Percentiles rank a stretch among this genome's conserved stretches.
These are phyloP conservation scores for Paecilomyces sp. DNA, from an alignment of 2,329 filamentous ascomycete genomes.

Conservation along the genomic window DNA sequence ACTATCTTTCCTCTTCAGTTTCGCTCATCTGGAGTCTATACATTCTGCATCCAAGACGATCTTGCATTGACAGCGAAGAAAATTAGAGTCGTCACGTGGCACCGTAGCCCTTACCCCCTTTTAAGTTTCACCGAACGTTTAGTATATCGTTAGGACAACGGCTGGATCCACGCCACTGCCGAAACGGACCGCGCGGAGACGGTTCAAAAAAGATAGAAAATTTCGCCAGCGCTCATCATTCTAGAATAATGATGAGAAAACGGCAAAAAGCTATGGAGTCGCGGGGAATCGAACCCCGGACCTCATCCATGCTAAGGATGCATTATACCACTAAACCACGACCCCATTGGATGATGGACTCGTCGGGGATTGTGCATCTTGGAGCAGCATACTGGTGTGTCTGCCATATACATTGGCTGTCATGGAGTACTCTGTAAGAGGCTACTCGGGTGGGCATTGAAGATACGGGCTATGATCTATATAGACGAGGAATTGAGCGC, in stretches of 20 bases:
- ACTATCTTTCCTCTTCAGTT: too few relatives aligned
- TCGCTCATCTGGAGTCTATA: too few relatives aligned
- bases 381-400: too few relatives aligned
- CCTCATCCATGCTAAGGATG: slow-evolving; percentile 43
- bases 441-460: too few relatives aligned
- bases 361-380: too few relatives aligned
- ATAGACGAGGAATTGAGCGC: too few relatives aligned
- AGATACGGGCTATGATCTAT: too few relatives aligned
- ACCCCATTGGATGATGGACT: slow-evolving; percentile 13
- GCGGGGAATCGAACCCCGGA: slow-evolving; percentile 44
- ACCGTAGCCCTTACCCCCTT: not conserved
- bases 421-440: too few relatives aligned
- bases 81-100: not conserved
- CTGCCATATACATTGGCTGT: too few relatives aligned
- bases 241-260: not conserved
- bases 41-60: too few relatives aligned
- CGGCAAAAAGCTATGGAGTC: slow-evolving; percentile 26
- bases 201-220: not conserved
- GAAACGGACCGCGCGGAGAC: not conserved
- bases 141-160: not conserved
- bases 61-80: not conserved
- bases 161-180: not conserved
- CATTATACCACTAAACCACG: slow-evolving; percentile 44
- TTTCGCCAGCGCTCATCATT: not conserved
- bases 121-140: not conserved